Percentiles rank a stretch among this genome's conserved stretches.
phyloP scores from a whole-genome alignment of 73 alveolate species.

The Paramecium caudatum region DNA sequence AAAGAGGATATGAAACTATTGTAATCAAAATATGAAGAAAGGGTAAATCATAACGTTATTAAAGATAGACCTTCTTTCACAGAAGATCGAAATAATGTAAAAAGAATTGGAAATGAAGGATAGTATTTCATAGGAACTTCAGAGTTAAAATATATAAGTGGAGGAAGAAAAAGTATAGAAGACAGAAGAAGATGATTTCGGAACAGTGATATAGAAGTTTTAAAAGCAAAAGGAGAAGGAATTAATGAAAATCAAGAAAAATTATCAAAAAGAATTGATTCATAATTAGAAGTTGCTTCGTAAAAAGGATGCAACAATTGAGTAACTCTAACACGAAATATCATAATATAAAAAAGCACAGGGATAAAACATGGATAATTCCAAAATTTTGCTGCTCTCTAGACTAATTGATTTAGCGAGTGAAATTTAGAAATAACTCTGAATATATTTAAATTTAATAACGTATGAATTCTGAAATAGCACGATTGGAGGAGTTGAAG shows the following conservation, averaged over 20 bases:
- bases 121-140: not conserved
- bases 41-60: not conserved
- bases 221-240: constrained; percentile 16
- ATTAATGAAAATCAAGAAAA: constrained; percentile 18
- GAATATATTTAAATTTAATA: not conserved
- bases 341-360: not conserved
- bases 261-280: constrained; percentile 2
- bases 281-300: not conserved
- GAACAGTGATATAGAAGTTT: not conserved
- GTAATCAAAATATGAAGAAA: not conserved
- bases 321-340: constrained; percentile 15
- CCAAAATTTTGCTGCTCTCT: constrained; percentile 35
- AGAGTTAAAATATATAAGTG: not conserved
- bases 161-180: not conserved
- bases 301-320: constrained; percentile 25
- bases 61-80: not conserved
- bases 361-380: not conserved
- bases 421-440: constrained; percentile 39
- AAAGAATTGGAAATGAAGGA: constrained; percentile 34
- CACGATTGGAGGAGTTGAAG: not conserved
- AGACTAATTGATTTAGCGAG: constrained; percentile 35
- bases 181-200: constrained; percentile 16
- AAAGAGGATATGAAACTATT: constrained; percentile 23
- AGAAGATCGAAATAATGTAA: not conserved
- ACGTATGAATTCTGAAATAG: not conserved